Base-by-base conservation (phyloP, 129 eudicot species). In the Kitagawia praeruptora region DNA sequence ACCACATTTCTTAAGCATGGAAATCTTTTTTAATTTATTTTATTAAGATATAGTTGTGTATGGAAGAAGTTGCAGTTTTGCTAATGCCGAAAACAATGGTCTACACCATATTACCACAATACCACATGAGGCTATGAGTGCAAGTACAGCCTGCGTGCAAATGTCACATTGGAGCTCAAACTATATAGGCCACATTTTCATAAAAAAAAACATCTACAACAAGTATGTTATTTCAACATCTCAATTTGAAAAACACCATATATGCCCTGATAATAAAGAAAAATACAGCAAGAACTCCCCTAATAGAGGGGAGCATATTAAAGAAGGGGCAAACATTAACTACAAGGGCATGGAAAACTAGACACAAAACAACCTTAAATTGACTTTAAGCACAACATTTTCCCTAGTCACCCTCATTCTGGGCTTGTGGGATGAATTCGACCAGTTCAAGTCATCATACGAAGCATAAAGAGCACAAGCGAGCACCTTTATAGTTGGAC, bases 401-500 rank as follows among this genome's bases (percentile, higher is more conserved):
- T 25, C 40, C 40, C 25, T 27, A 48, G 49, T 42, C 8, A 3
- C 25, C 44, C 53, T 54, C 23, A 10, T 46, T 61, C 37, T 4
- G 21, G 39, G 71, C 10, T 39, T 41, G 44, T 19, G 31, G 72
- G 34, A 15, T 51, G 72, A 54, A 53, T 56, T 80, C 48, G 31
- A 39, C 83, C 78, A 54, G n/a, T 75, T 70, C 49, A 47, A 78
- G 72, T 34, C 48, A 10, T 19, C 47, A 44, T 44, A 54, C 27
- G 38, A 38, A 39, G 21, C 23, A 28, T 21, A 13, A 37, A 39
- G 10, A 51, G 28, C 41, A 56, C 13, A 25, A 11, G 9, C n/a
- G 64, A 80, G 8, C 44, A 14, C 70, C 79, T 79, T 89, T 78
- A 92, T 78, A 92, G 87, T 92, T 94, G 38, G 98, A 90, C 98